phyloP scores from a whole-genome alignment of 495 filamentous ascomycete genomes.

The Bathelium albidoporum region DNA sequence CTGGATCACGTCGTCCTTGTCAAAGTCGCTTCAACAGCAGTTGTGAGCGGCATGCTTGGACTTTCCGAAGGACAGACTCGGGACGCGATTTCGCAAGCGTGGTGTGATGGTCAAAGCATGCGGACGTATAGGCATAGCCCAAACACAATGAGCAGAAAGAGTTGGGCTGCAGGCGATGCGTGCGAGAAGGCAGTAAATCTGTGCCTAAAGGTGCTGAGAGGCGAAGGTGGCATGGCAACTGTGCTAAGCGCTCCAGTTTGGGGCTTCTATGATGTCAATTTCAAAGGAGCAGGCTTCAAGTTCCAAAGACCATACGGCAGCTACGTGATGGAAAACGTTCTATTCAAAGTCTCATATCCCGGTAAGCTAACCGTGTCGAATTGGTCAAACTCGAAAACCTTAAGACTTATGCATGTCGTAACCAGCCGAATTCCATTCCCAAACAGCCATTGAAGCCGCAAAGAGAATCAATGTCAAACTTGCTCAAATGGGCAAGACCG shows the following conservation, averaged over 20 bases:
- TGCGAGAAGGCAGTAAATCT: constrained; percentile 95
- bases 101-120: constrained; percentile 91
- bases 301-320: constrained; percentile 94
- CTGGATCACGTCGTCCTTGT: constrained; percentile 96
- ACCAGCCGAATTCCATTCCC: constrained; percentile 93
- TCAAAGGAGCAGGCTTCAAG: constrained; percentile 88
- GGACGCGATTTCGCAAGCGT: constrained; percentile 92
- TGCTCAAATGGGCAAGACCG: constrained; percentile 74
- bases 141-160: constrained; percentile 99
- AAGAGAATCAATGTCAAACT: constrained; percentile 77
- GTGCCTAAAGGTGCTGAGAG: constrained; percentile 82
- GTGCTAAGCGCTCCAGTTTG: constrained; percentile 88
- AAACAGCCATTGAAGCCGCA: constrained; percentile 93
- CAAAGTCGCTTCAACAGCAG: constrained; percentile 92
- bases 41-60: constrained; percentile 88
- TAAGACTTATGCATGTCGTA: constrained; percentile 5
- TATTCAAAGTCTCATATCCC: constrained; percentile 98
- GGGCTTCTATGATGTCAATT: constrained; percentile 98
- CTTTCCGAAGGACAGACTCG: constrained; percentile 81
- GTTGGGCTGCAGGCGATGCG: constrained; percentile 96
- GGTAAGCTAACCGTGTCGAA: constrained; percentile 40
- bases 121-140: constrained; percentile 94
- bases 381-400: background rate
- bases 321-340: constrained; percentile 99
- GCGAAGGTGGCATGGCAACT: constrained; percentile 81